These are phyloP conservation scores for Aspergillus thermomutatus DNA, from an alignment of 2,329 filamentous ascomycete species.

Conservation along the genomic window DNA sequence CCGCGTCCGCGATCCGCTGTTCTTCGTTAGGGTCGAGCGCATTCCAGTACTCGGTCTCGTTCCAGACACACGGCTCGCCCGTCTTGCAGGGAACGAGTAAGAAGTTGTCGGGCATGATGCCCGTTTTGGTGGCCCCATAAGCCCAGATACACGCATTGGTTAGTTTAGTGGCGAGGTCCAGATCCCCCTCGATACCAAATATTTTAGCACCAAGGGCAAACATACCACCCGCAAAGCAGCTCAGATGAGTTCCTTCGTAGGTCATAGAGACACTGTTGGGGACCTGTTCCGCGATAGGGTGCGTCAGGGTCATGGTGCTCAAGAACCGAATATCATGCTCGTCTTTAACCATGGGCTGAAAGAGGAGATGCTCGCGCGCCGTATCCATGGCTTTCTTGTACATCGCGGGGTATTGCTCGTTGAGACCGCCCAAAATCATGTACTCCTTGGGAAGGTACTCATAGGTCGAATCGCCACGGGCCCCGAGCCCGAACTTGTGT, in stretches of 20 bases:
- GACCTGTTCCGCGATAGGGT: constrained; percentile 7
- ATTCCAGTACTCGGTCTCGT: constrained; percentile 50
- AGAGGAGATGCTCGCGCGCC: constrained; percentile 41
- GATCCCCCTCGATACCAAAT: constrained; percentile 52
- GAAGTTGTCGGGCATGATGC: constrained; percentile 62
- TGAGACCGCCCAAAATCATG: constrained; percentile 44
- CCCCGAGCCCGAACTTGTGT: constrained; percentile 44
- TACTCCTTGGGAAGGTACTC: constrained; percentile 52
- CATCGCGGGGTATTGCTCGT: constrained; percentile 42
- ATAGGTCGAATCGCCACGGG: constrained; percentile 47
- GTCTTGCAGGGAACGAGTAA: constrained; percentile 51
- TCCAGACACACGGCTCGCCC: constrained; percentile 48
- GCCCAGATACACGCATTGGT: constrained; percentile 63
- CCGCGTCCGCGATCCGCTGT: constrained; percentile 23
- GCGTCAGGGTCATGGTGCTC: constrained; percentile 26
- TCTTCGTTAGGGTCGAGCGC: constrained; percentile 37
- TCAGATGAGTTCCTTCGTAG: constrained; percentile 56
- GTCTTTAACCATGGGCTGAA: constrained; percentile 44
- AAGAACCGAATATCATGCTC: constrained; percentile 41
- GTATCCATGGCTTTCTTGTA: constrained; percentile 41
- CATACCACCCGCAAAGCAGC: constrained; percentile 62
- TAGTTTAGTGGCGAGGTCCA: constrained; percentile 55
- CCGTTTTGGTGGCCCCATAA: constrained; percentile 54
- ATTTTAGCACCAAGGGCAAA: constrained; percentile 58
- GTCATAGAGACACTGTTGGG: constrained; percentile 28